A percentile compares a stretch with the other conserved stretches of the same genome.
phyloP scores from a whole-genome alignment of 768 basidiomycete genomes.

The Termitomyces bulborhizus region DNA sequence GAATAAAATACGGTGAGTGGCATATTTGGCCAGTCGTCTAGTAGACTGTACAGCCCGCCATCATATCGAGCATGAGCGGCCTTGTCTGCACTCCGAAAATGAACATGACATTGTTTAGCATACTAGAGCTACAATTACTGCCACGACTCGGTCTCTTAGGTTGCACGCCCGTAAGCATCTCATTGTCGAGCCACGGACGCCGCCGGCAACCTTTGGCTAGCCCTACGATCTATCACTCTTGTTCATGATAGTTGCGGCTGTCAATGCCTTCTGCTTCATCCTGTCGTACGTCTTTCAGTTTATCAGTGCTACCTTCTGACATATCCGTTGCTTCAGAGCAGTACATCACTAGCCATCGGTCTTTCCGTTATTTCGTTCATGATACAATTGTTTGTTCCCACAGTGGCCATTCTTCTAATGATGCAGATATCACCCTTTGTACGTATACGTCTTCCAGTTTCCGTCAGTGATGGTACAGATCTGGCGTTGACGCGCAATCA shows the following conservation, averaged over 20 bases:
- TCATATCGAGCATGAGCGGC: too few relatives aligned
- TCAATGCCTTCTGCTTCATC: constrained; percentile 33
- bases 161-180: too few relatives aligned
- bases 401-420: constrained; percentile 30
- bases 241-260: constrained; percentile 25
- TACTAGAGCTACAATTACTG: too few relatives aligned
- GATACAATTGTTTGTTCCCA: not conserved
- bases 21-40: too few relatives aligned
- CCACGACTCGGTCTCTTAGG: too few relatives aligned
- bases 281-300: constrained; percentile 19
- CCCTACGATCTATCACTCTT: not conserved
- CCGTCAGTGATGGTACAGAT: constrained; percentile 11
- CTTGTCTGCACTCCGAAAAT: too few relatives aligned
- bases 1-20: too few relatives aligned
- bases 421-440: constrained; percentile 25
- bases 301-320: not conserved
- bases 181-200: too few relatives aligned
- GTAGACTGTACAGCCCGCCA: too few relatives aligned
- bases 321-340: constrained; percentile 19
- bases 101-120: too few relatives aligned
- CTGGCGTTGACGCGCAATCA: not conserved
- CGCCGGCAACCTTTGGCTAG: not conserved
- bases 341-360: not conserved
- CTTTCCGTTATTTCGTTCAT: not conserved
- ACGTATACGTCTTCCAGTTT: constrained; percentile 9